Base-by-base conservation (phyloP, 805 yeast species). In the Cyberlindnera maclurae region DNA sequence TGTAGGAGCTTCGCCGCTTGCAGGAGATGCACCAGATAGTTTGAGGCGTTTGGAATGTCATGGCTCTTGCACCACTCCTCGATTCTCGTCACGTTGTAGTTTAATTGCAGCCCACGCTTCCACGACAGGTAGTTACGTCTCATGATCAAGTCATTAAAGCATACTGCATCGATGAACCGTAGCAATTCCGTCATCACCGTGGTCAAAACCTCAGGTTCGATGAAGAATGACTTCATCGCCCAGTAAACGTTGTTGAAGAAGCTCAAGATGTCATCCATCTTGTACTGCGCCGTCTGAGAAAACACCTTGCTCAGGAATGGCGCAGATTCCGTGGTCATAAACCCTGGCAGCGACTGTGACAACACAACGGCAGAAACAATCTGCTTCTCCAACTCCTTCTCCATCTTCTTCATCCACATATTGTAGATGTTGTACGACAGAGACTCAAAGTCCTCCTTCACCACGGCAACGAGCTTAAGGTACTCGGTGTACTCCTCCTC, bases 11-110 rank as follows among this genome's bases (percentile, higher is more conserved):
- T 93, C 29, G 96, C 89, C 15, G 95, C 90, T 64, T 93, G 97
- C 49, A 88, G 72, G 56, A 93, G 70, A 57, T 89, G 97, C 45
- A 81, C 80, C 58, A 93, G 72, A 55, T 87, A 79, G 29, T 79
- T 77, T 4, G 90, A 75, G 2, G 94, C 95, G 58, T 89, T 96
- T 36, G 83, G 82, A 45, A 93, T 77, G 37, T 83, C 89, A 60
- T 90, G 96, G 7, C 87, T 78, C 66, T 87, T 90, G 64, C 97
- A 90, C 98, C 98, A 93, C 65, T 93, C 99, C 62, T 88, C 97
- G 53, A 93, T 73, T 55, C 97, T 77, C 3, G 98, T 93, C 39
- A 89, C 94, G 61, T 93, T 93, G 66, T 93, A 93, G 60, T 88
- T 93, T 64, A 93, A 78, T 64, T 93, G 98, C 51, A 93, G 73